A percentile compares a stretch with the other conserved stretches of the same genome.
These are phyloP conservation scores for Senna tora DNA, from an alignment of 306 rosid genomes.

Conservation along the genomic window DNA sequence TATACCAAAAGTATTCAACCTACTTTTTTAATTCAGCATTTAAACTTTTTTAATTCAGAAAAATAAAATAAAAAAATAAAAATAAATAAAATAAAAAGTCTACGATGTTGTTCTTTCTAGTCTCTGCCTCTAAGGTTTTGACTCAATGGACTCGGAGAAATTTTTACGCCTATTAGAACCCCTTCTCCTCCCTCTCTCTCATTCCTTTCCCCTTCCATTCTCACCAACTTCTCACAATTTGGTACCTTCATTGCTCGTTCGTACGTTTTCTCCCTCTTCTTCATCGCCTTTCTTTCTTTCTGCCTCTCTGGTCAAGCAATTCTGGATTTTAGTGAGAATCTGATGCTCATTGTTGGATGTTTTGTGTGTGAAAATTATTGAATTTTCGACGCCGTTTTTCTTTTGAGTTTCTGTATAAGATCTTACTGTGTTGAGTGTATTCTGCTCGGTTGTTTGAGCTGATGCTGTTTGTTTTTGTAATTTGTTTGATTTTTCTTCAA, in stretches of 20 bases:
- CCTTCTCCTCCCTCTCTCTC: constrained; percentile 7
- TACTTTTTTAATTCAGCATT: background rate
- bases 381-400: background rate
- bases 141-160: constrained; percentile 52
- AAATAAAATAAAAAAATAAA: background rate
- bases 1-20: background rate
- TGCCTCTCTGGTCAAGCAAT: constrained; percentile 1
- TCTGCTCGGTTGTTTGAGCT: background rate
- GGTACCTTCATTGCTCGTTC: constrained; percentile 12
- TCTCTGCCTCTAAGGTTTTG: constrained; percentile 17
- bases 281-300: background rate
- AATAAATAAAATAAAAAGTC: no score
- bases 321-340: background rate
- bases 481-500: background rate
- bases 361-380: no score
- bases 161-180: constrained; percentile 44
- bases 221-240: constrained; percentile 11
- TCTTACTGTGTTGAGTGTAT: constrained; percentile 19
- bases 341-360: no score
- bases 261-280: background rate
- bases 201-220: constrained; percentile 3
- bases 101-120: background rate
- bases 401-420: background rate
- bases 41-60: background rate
- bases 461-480: background rate